Base-by-base conservation (phyloP, 2,329 filamentous ascomycete species). In the Colletotrichum truncatum region DNA sequence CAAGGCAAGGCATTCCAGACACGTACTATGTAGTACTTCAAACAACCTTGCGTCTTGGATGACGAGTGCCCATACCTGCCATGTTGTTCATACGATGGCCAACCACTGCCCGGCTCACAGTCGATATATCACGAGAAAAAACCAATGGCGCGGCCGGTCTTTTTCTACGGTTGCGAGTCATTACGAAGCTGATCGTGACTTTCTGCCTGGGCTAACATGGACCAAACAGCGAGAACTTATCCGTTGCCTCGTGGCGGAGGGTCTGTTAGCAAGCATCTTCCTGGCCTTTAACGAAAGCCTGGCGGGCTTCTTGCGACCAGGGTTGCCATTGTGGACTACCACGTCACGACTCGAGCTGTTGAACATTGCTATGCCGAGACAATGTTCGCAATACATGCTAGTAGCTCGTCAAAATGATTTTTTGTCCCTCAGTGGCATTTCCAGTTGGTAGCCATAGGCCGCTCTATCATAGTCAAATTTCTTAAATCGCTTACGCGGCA, bases 211-310 rank as follows among this genome's bases (percentile, higher is more conserved):
- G 16, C 49, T 25, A 34, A 23, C 41, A 38, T 39, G 51, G 34
- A 28, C 41, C 16, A 43, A 14, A 16, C 28, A 30, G 41, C 43
- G 34, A 54, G n/a, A 23, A 10, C 26, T 62, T 57, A 56, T 49
- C 30, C 26, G 28, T 38, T 36, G 51, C 62, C 62, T 65, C 62
- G 62, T 65, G 62, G 62, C 48, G 55, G 57, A 65, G 51, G 58
- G 49, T 32, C 45, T n/a, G 14, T 39, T 23, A 46, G 32, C 25
- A 45, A 46, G 38, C 53, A 53, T 53, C 51, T 58, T 63, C 59
- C 30, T 64, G 52, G 51, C 45, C 46, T 32, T 48, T 38, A 48
- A 18, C 39, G 23, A 12, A 32, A 32, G 45, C 36, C 45, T 66
- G 38, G 30, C 52, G 51, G 60, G 52, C 59, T 43, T 46, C 43